These are phyloP conservation scores for Ophiorrhiza pumila DNA, from an alignment of 257 asterid species.

Conservation along the genomic window DNA sequence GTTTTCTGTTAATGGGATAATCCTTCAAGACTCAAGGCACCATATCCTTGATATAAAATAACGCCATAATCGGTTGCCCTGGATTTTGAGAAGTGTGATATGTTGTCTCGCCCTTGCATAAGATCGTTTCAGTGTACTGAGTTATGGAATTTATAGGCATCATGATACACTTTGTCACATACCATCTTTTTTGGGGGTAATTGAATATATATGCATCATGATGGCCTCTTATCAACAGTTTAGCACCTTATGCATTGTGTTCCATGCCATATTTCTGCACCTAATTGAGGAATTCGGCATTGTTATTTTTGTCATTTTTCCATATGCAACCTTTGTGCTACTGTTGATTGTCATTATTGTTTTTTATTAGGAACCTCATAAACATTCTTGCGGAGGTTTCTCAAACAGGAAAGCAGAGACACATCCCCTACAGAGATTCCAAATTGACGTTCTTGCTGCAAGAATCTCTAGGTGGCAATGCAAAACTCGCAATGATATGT, in stretches of 20 bases:
- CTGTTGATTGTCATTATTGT: slow-evolving; percentile 27
- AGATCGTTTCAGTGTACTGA: background rate
- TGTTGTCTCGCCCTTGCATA: background rate
- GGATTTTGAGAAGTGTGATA: background rate
- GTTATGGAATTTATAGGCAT: background rate
- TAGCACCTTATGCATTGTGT: background rate
- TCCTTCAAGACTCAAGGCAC: background rate
- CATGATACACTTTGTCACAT: no score
- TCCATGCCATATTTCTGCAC: background rate
- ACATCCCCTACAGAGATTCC: slow-evolving; percentile 97
- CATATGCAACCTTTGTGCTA: slow-evolving; percentile 5
- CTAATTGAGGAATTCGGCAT: background rate
- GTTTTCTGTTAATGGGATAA: background rate
- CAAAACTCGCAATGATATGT: slow-evolving; percentile 96
- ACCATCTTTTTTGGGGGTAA: no score
- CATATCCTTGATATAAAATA: background rate
- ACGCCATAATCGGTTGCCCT: background rate
- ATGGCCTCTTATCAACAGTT: background rate
- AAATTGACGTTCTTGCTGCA: slow-evolving; percentile 92
- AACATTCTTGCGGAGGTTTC: slow-evolving; percentile 96
- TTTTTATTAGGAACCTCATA: slow-evolving; percentile 71
- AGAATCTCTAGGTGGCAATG: slow-evolving; percentile 98
- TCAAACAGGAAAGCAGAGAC: slow-evolving; percentile 93
- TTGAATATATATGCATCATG: no score
- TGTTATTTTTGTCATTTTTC: background rate